phyloP scores from a whole-genome alignment of 352 stramenopile species.

The Thalassiosira mediterranea region DNA sequence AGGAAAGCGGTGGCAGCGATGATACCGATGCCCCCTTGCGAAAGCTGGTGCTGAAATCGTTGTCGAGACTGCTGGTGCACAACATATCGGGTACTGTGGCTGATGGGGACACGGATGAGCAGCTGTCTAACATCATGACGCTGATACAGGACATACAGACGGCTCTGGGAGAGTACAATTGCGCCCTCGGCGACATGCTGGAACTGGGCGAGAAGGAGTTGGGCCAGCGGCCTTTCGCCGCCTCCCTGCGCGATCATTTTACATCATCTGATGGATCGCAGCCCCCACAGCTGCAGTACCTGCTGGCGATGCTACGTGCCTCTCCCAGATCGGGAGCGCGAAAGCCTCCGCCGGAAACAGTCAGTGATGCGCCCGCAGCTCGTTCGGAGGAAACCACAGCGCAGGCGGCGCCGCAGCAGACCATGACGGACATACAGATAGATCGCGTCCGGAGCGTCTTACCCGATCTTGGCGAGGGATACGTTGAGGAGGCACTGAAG shows the following conservation, averaged over 20 bases:
- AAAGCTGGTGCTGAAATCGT: constrained; percentile 27
- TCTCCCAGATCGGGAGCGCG: constrained; percentile 23
- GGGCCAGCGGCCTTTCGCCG: constrained; percentile 12
- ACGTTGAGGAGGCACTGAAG: constrained; percentile 73
- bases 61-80: constrained; percentile 34
- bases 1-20: not conserved
- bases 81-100: constrained; percentile 15
- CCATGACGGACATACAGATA: constrained; percentile 61
- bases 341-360: not conserved
- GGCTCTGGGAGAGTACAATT: constrained; percentile 39
- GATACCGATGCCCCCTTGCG: constrained; percentile 3
- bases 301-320: constrained; percentile 38
- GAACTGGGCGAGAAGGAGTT: constrained; percentile 16
- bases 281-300: constrained; percentile 49
- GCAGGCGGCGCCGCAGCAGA: constrained; percentile 14
- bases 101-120: constrained; percentile 34
- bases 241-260: constrained; percentile 29
- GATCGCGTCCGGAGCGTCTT: constrained; percentile 64
- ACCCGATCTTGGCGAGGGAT: constrained; percentile 75
- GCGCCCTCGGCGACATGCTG: constrained; percentile 49
- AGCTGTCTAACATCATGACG: constrained; percentile 45
- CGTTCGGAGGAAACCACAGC: not conserved
- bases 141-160: constrained; percentile 49
- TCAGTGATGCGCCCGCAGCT: not conserved
- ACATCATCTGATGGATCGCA: constrained; percentile 16